Evolutionary conservation across 2,329 filamentous ascomycete species (phyloP).

Genomic region (Alternaria gansuensis): DNA sequence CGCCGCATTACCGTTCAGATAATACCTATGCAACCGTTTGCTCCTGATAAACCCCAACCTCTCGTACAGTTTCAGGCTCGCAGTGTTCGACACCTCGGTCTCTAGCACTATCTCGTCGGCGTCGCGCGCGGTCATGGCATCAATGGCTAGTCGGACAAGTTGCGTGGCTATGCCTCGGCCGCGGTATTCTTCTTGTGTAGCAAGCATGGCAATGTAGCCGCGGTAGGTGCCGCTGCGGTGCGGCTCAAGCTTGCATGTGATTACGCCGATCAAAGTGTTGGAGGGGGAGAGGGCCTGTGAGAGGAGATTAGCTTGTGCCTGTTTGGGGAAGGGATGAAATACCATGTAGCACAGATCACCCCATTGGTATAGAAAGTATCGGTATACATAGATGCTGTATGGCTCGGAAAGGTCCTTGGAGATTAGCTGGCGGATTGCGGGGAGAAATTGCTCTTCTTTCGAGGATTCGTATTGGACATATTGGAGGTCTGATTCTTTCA

Average conservation of each 20-base stretch:
- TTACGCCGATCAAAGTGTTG: constrained; percentile 79
- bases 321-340: constrained; percentile 19
- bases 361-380: constrained; percentile 98
- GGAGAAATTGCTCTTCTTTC: constrained; percentile 73
- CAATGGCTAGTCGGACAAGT: constrained; percentile 88
- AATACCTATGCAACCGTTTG: constrained; percentile 93
- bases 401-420: constrained; percentile 96
- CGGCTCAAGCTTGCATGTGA: constrained; percentile 92
- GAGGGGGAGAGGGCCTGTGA: constrained; percentile 48
- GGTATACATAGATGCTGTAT: constrained; percentile 99
- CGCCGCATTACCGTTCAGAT: constrained; percentile 94
- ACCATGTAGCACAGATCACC: constrained; percentile 97
- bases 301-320: constrained; percentile 44
- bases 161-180: constrained; percentile 86
- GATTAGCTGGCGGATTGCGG: constrained; percentile 89
- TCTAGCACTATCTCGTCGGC: constrained; percentile 96
- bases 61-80: constrained; percentile 92
- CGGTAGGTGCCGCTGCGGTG: constrained; percentile 86
- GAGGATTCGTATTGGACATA: constrained; percentile 68
- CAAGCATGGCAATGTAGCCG: constrained; percentile 98
- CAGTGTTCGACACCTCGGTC: constrained; percentile 90
- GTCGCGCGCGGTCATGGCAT: constrained; percentile 82
- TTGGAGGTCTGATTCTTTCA: constrained; percentile 54
- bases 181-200: constrained; percentile 81
- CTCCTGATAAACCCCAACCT: constrained; percentile 88